These are phyloP conservation scores for Dryas drummondii DNA, from an alignment of 306 rosid species.

Conservation along the genomic window DNA sequence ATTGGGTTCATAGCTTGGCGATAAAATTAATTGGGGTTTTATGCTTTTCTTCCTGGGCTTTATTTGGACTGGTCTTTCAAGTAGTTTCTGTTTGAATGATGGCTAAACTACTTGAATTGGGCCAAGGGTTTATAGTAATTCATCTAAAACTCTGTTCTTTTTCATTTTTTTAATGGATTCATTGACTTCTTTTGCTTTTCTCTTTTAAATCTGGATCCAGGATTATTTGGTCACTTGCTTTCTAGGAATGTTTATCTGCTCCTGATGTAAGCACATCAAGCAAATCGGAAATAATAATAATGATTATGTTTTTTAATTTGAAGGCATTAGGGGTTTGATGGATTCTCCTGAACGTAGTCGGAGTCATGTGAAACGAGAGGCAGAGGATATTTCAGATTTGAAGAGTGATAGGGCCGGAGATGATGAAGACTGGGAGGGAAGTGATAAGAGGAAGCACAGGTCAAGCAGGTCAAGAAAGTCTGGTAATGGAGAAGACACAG, in stretches of 20 bases:
- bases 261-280: slow-evolving; percentile 2
- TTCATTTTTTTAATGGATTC: not conserved
- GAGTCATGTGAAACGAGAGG: slow-evolving; percentile 41
- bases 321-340: slow-evolving; percentile 31
- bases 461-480: slow-evolving; percentile 70
- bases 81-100: not conserved
- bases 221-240: not conserved
- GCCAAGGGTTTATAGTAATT: not conserved
- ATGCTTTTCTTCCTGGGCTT: not conserved
- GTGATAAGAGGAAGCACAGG: slow-evolving; percentile 78
- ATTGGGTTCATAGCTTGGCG: not conserved
- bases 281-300: not conserved
- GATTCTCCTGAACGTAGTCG: slow-evolving; percentile 56
- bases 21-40: not conserved
- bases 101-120: not conserved
- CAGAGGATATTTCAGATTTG: slow-evolving; percentile 49
- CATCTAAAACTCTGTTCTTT: not conserved
- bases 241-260: not conserved
- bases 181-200: not conserved
- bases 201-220: slow-evolving; percentile 1
- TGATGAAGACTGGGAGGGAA: slow-evolving; percentile 67
- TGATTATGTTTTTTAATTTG: not conserved
- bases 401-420: slow-evolving; percentile 65
- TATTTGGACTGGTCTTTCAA: not conserved
- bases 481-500: slow-evolving; percentile 60